Evolutionary conservation across 2,329 filamentous ascomycete species (phyloP), one percentile per base, ranked within the genome.

Genomic region (Calycina herbarum): DNA sequence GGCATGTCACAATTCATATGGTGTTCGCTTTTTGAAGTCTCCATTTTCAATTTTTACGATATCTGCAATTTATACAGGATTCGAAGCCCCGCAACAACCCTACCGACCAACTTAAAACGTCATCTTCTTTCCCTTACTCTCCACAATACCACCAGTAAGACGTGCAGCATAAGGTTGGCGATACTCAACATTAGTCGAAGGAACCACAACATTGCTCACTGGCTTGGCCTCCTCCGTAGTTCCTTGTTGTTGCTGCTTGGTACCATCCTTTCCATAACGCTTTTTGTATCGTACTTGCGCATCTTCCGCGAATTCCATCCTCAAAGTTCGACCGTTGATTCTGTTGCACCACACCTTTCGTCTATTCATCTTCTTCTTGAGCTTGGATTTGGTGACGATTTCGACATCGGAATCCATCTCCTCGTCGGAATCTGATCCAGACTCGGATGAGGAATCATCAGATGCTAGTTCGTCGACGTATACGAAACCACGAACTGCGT

Each of bases 251-350:
- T 38, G 61, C 33, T 77, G 78, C 68, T 79, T 80, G 24, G 80
- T 82, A 38, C 83, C 85, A 51, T 89, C 89, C 77, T 94, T 94
- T 69, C 92, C 91, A 75, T 91, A 98, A 1, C 95, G 87, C 83
- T 98, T 99, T 82, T 94, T 94, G 79, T 99, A 99, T 65, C 95
- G 83, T 40, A 87, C 87, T 72, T 92, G 88, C 66, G 94, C 88
- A 77, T 98, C 95, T 80, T 99, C 95, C 24, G 95, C 95, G 73
- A 94, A 93, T 77, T 99, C 94, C 77, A 95, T 88, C 76, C 94
- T 92, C 71, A 99, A 83, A 69, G 88, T 85, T 35, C 95, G 86
- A 33, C 94, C 93, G 61, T 90, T 82, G 64, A 97, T 84, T 73
- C 88, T 86, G 79, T 96, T 96, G 70, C 97, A 89, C 85, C 93